Base-by-base conservation (phyloP, 2,329 filamentous ascomycete species). In the Fusarium citri region DNA sequence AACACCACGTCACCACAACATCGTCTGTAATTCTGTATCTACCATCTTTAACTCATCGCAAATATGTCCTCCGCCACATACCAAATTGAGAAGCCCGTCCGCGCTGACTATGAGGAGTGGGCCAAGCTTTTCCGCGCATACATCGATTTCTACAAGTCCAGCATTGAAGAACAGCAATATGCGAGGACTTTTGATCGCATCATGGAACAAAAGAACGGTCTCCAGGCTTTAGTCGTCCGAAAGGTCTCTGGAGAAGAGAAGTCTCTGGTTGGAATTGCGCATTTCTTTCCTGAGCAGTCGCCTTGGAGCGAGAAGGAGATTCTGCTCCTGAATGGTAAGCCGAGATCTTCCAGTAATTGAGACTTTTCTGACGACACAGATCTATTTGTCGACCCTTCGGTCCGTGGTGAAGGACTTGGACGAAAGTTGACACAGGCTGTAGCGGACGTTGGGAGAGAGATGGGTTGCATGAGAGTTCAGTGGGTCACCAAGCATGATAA, bases 401-500 rank as follows among this genome's bases (percentile, higher is more conserved):
- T 60, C 0, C 64, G 68, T 2, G 68, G 68, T 0, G 42, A 55
- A 20, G 68, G 68, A 1, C 54, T 60, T 5, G 68, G 67, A 18
- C 46, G 64, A 2, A 68, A 56, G 8, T 14, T 71, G 40, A 71
- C 57, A 2, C 41, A 61, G 9, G 64, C 68, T 1, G 68, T 71
- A 3, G 64, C 68, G 1, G 55, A 71, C 5, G 6, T 65, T n/a
- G 68, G 40, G 2, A 68, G 53, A 25, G 43, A 68, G 20, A 59
- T 45, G 55, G 68, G 55, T 0, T 71, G 49, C n/a, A 26, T 58
- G n/a, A 54, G 68, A 22, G 26, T 71, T 15, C 68, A 71, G 22
- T 71, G 68, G 68, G 48, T 71, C 11, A 71, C 68, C 1, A 71
- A 68, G 45, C 59, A 68, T 16, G 68, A 71, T 11, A 71, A 71